Evolutionary conservation across 495 filamentous ascomycete genomes (phyloP), one percentile per base, ranked within the genome.

Genomic region (Aspergillus ostianus): DNA sequence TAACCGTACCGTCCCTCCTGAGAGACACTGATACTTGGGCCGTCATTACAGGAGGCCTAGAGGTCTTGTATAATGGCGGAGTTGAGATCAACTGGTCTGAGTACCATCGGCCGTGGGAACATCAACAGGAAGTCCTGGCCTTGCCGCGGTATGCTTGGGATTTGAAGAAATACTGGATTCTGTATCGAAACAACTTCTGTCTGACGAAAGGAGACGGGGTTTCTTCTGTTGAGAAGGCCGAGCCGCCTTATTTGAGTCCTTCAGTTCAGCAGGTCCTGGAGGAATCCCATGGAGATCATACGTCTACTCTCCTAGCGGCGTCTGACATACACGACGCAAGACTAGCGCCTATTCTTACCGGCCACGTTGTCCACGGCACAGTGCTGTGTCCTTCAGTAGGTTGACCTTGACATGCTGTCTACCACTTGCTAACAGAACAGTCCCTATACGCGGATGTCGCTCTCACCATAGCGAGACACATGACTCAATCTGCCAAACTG

Each of bases 1-100:
- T 62, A 2, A 75, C 79, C 20, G 71, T 83, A 8, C 79, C 86
- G 6, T 78, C 77, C 2, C 58, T 82, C 19, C 73, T 69, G 1
- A 69, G 70, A 9, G 64, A 67, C 18, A 68, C 73, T 23, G 69
- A 79, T 55, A 59, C 57, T 23, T 90, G 83, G 78, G 80, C 80
- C 63, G 83, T 78, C 4, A 68, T 92, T 1, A 74, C 79, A 0
- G 61, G 64, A 10, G 83, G 73, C 19, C 65, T 91, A 8, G 70
- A 71, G 49, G 73, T 77, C 2, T 73, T 91, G 17, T 81, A 91
- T 67, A 66, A 67, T 3, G 74, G 71, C 10, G 87, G 90, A 6
- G 59, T 86, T 6, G 77, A 82, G 26, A 68, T 91, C 51, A 67
- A 84, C 66, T 93, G 88, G 86, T 80, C 79, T 54, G 89, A 89